phyloP scores from a whole-genome alignment of 768 basidiomycete species.

The Artomyces pyxidatus region DNA sequence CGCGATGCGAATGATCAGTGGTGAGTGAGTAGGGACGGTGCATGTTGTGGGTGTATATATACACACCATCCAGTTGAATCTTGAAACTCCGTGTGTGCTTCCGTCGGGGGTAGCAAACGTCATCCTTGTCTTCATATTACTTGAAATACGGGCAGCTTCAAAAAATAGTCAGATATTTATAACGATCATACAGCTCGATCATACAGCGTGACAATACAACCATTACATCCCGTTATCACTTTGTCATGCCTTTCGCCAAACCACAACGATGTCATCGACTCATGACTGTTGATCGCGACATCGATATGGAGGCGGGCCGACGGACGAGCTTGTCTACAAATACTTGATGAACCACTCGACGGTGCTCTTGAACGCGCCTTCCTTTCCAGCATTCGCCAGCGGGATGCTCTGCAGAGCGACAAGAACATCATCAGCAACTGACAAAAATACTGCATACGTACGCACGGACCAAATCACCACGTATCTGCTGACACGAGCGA shows the following conservation, averaged over 20 bases:
- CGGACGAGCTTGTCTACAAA: slow-evolving; percentile 14
- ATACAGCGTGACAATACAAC: neutral
- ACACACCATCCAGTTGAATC: neutral
- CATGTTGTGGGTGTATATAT: neutral
- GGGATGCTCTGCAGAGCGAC: slow-evolving; percentile 23
- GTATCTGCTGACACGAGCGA: slow-evolving; percentile 25
- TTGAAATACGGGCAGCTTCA: no score
- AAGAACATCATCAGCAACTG: neutral
- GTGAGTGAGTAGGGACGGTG: no score
- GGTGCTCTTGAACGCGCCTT: slow-evolving; percentile 31
- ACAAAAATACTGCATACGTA: neutral
- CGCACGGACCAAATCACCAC: slow-evolving; percentile 25
- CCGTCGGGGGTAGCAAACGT: neutral
- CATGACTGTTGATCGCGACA: neutral
- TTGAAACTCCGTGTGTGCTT: no score
- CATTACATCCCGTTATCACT: neutral
- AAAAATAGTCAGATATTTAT: no score
- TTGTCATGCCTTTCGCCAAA: neutral
- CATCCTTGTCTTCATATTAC: neutral
- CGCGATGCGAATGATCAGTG: no score
- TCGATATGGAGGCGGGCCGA: no score
- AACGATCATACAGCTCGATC: no score
- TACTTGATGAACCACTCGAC: slow-evolving; percentile 28
- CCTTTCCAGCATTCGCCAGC: slow-evolving; percentile 28
- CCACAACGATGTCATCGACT: neutral